Evolutionary conservation across 2,329 filamentous ascomycete species (phyloP).

Genomic region (Bipolaris cookei): DNA sequence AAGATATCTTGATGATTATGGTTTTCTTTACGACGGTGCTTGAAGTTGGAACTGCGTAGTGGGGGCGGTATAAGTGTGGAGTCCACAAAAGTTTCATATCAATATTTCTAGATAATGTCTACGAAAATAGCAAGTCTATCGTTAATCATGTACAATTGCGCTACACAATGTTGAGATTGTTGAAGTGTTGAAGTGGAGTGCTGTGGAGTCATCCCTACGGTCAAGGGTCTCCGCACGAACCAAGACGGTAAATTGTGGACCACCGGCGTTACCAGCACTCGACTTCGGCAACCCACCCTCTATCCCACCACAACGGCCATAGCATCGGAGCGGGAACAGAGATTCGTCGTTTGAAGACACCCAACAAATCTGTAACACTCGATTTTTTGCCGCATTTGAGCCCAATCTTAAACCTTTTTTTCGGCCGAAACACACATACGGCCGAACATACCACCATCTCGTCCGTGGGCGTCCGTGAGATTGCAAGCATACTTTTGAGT

Average conservation of each 20-base stretch:
- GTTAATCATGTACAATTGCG: neutral
- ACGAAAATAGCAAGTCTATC: neutral
- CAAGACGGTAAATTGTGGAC: slow-evolving; percentile 1
- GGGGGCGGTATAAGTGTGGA: neutral
- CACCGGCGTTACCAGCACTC: neutral
- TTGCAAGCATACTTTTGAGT: neutral
- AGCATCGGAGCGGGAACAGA: neutral
- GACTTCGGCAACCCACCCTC: slow-evolving; percentile 8
- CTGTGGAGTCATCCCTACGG: neutral
- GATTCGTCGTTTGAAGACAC: neutral
- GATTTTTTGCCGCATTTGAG: neutral
- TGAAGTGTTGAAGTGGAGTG: neutral
- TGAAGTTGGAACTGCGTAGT: neutral
- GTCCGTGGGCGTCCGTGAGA: neutral
- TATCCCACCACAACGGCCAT: slow-evolving; percentile 1
- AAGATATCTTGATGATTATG: slow-evolving; percentile 56
- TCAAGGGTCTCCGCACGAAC: slow-evolving; percentile 8
- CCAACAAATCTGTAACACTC: neutral
- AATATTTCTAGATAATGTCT: too few species aligned
- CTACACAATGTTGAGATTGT: neutral
- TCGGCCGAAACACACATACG: slow-evolving; percentile 1
- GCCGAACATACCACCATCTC: neutral
- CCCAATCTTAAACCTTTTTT: neutral
- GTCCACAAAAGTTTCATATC: neutral
- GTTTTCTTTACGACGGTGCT: slow-evolving; percentile 26